Evolutionary conservation across 352 stramenopile genomes (phyloP).

Genomic region (Pythium dissotocum): DNA sequence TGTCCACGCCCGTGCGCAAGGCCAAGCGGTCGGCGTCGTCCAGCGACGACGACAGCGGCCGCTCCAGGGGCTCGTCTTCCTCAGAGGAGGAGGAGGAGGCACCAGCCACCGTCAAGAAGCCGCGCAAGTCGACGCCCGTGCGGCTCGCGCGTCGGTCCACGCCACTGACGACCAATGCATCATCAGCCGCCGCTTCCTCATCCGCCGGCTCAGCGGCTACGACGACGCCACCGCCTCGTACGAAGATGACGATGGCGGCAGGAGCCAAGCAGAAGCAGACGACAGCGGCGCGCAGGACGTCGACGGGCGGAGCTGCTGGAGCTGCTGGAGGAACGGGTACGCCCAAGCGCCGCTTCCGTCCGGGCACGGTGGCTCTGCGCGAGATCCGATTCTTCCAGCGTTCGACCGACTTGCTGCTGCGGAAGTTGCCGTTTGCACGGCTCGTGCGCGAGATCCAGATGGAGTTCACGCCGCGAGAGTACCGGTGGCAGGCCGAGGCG

Average conservation of each 20-base stretch:
- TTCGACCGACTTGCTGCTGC: slow-evolving; percentile 95
- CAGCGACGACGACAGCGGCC: slow-evolving; percentile 31
- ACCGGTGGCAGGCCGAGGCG: slow-evolving; percentile 91
- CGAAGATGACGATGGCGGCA: slow-evolving; percentile 19
- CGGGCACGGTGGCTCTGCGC: slow-evolving; percentile 84
- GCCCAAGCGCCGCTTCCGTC: slow-evolving; percentile 57
- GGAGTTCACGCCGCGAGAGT: slow-evolving; percentile 74
- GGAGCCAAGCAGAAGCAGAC: slow-evolving; percentile 1
- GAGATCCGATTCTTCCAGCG: slow-evolving; percentile 97
- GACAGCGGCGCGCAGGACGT: slow-evolving; percentile 26
- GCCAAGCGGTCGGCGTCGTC: slow-evolving; percentile 28
- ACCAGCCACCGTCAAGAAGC: slow-evolving; percentile 30
- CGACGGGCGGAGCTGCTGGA: slow-evolving; percentile 11
- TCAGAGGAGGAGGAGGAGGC: slow-evolving; percentile 21
- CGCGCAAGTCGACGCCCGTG: slow-evolving; percentile 25
- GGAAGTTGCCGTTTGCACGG: slow-evolving; percentile 96
- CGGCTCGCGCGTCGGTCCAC: slow-evolving; percentile 13
- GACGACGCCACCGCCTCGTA: slow-evolving; percentile 33
- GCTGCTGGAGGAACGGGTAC: neutral
- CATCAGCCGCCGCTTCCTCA: neutral
- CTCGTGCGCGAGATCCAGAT: slow-evolving; percentile 94
- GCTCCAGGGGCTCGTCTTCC: slow-evolving; percentile 1
- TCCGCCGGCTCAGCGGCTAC: slow-evolving; percentile 23
- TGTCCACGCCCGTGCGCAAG: slow-evolving; percentile 21
- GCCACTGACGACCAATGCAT: neutral